Evolutionary conservation across 805 yeast genomes (phyloP), one percentile per base, ranked within the genome.

Genomic region (Kodamaea neixiangensis): DNA sequence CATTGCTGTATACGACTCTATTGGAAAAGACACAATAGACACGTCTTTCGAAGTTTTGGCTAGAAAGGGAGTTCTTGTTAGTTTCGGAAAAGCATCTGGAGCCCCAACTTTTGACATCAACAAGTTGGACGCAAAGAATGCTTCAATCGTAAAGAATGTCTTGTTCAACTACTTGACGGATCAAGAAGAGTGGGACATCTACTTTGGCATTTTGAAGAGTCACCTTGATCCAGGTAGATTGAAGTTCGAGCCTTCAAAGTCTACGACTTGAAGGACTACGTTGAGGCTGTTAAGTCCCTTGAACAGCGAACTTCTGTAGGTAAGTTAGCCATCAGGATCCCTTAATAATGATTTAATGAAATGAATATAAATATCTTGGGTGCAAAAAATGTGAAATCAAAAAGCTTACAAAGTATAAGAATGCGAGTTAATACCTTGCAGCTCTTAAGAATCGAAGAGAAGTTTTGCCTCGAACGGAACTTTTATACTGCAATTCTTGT

Each of bases 11-110:
- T 88, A 77, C 60, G 96, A 89, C 65, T 79, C 90, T 42, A 78
- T 88, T 51, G 96, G 96, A 13, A 87, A 88, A 63, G 89, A 81
- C 59, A 82, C 96, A 3, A 85, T 80, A 57, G 86, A 86, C 39
- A 70, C 74, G 5, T 83, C 96, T 0, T 57, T 89, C 15, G 79
- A 75, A 17, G 69, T 82, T 0, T 59, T 89, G 21, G 87, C 81
- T 9, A 74, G 84, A 61, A 86, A 83, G 64, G 97, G 97, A 20
- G 76, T 89, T 1, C 71, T 88, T 52, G 83, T 89, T 25, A 78
- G 87, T 25, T 90, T 73, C 61, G 98, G 98, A 52, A 90, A 90
- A 61, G 86, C 97, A 6, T 85, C 92, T 5, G 98, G 98, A n/a
- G 71, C 83, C 1, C 89, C 90, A 22, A 84, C 88, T 0, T 93